Evolutionary conservation across 2,329 filamentous ascomycete genomes (phyloP), one percentile per base, ranked within the genome.

Genomic region (Fusarium pseudoanthophilum): DNA sequence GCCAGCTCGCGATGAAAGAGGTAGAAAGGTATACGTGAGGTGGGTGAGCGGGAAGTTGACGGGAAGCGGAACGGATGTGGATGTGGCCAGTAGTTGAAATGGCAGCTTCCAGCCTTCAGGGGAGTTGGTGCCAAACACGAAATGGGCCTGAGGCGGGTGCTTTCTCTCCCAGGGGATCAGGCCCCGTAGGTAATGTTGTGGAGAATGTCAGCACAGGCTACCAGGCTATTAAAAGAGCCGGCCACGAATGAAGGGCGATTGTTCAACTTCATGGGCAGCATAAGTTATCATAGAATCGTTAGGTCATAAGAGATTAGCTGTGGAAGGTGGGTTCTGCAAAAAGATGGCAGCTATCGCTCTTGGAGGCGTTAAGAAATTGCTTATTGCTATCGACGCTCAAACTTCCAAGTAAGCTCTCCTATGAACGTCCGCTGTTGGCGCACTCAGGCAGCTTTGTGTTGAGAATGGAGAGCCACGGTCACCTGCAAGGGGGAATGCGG

Each of bases 1-100:
- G 81, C 80, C 78, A 78, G 78, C 75, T 82, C 77, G 76, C 75
- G 76, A 78, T 77, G 70, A 67, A 72, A 71, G 67, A 75, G 71
- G 72, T 72, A 64, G 67, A 68, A 72, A 61, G 67, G 67, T 69
- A 70, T 68, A 76, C 42, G 59, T 69, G 66, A 69, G 67, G 67
- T 69, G 66, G 72, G 64, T 71, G 64, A 73, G 42, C 62, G 64
- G 67, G 71, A 71, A 69, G 72, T 78, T 73, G 69, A 70, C 67
- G 68, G 67, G 71, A 64, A 66, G 69, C 71, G 71, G 65, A 65
- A 62, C 66, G 48, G 66, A 73, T 67, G 71, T 74, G 71, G 60
- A 69, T 64, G 71, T 73, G 71, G 71, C 71, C 71, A 74, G 71
- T 67, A 51, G 65, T 52, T 73, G 71, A 69, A 74, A 74, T 66